phyloP scores from a whole-genome alignment of 371 early-diverging fungal genomes.

The Fennellomyces sp. region DNA sequence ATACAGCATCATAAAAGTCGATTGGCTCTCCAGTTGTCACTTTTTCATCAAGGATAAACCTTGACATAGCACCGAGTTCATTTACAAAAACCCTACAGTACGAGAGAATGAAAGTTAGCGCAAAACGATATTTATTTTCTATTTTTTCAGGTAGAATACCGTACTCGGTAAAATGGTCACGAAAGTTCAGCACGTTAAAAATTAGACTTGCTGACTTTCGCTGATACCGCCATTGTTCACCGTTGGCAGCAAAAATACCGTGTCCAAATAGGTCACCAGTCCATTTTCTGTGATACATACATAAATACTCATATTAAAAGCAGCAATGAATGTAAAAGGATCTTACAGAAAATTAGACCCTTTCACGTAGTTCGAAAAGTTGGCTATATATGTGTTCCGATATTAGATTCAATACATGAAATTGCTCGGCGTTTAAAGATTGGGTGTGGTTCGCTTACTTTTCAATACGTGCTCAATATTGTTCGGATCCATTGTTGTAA shows the following conservation, averaged over 20 bases:
- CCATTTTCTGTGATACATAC: no score
- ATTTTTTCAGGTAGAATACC: neutral
- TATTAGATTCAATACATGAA: no score
- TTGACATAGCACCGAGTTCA: slow-evolving; percentile 27
- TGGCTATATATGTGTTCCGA: slow-evolving; percentile 4
- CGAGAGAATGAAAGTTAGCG: no score
- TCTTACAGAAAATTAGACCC: slow-evolving; percentile 31
- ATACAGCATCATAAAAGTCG: slow-evolving; percentile 62
- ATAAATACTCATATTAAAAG: no score
- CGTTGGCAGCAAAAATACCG: slow-evolving; percentile 70
- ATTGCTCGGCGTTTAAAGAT: neutral
- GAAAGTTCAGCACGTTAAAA: slow-evolving; percentile 66
- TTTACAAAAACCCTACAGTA: slow-evolving; percentile 38
- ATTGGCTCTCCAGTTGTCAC: slow-evolving; percentile 30
- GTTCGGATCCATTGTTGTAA: slow-evolving; percentile 24
- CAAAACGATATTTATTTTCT: neutral
- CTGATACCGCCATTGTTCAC: slow-evolving; percentile 60
- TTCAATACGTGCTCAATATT: slow-evolving; percentile 29
- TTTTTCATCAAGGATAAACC: slow-evolving; percentile 31
- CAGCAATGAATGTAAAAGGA: no score
- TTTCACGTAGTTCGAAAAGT: slow-evolving; percentile 57
- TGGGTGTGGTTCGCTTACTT: slow-evolving; percentile 1
- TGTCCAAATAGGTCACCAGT: slow-evolving; percentile 49
- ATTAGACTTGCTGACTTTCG: slow-evolving; percentile 64
- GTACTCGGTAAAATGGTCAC: slow-evolving; percentile 51